phyloP scores from a whole-genome alignment of 2,329 filamentous ascomycete species.

The Fusarium fujikuroi region DNA sequence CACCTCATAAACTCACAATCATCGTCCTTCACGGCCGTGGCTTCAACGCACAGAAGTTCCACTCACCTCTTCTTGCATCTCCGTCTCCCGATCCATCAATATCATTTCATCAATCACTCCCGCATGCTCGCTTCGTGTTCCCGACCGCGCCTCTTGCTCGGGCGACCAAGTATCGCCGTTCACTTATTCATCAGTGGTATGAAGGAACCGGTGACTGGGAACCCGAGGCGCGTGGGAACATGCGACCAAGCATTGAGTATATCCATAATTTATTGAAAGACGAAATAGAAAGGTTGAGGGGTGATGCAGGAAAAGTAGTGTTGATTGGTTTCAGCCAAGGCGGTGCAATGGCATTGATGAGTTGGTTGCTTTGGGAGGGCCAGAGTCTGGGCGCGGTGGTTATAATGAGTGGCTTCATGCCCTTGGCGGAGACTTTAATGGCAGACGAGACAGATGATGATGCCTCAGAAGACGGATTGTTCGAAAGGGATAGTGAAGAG shows the following conservation, averaged over 20 bases:
- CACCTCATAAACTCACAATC: slow-evolving; percentile 56
- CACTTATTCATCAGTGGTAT: slow-evolving; percentile 50
- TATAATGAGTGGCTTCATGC: slow-evolving; percentile 60
- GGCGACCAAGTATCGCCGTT: slow-evolving; percentile 48
- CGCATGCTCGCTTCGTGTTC: slow-evolving; percentile 61
- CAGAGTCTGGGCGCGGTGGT: slow-evolving; percentile 51
- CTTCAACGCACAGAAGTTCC: slow-evolving; percentile 55
- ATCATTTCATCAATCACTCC: slow-evolving; percentile 50
- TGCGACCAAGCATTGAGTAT: slow-evolving; percentile 55
- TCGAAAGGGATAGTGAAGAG: slow-evolving; percentile 23
- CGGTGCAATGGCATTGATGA: slow-evolving; percentile 58
- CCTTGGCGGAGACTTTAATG: slow-evolving; percentile 51
- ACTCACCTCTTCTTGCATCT: slow-evolving; percentile 50
- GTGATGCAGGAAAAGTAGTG: slow-evolving; percentile 53
- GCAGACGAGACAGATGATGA: slow-evolving; percentile 1
- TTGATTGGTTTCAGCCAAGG: slow-evolving; percentile 66
- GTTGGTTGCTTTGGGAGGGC: slow-evolving; percentile 57
- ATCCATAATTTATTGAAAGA: slow-evolving; percentile 51
- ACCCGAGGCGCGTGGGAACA: slow-evolving; percentile 45
- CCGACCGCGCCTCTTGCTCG: slow-evolving; percentile 56
- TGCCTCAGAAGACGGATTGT: slow-evolving; percentile 26
- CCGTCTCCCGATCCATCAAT: background rate
- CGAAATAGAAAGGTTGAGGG: slow-evolving; percentile 50
- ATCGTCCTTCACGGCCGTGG: slow-evolving; percentile 63
- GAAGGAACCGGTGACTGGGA: slow-evolving; percentile 52